phyloP scores from a whole-genome alignment of 2,329 filamentous ascomycete species.

The Colletotrichum sp. region DNA sequence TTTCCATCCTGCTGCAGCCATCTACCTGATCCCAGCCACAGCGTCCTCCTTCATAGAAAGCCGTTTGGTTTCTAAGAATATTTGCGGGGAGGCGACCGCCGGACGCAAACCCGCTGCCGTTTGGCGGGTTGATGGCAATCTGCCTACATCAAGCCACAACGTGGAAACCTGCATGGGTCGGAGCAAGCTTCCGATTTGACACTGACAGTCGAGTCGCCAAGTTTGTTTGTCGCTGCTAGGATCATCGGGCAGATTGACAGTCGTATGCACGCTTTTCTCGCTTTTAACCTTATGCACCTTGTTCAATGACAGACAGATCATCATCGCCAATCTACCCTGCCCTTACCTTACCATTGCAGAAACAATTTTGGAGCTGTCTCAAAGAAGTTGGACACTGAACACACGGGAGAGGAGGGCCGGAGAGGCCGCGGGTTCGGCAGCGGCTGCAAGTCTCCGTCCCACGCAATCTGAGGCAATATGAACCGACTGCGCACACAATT shows the following conservation, averaged over 20 bases:
- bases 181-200: neutral
- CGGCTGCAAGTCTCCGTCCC: slow-evolving; percentile 10
- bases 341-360: neutral
- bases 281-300: neutral
- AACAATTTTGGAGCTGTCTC: neutral
- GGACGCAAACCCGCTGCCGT: neutral
- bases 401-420: neutral
- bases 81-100: neutral
- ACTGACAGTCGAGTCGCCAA: neutral
- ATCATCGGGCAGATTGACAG: neutral
- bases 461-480: neutral
- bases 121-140: neutral
- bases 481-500: neutral
- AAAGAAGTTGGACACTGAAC: neutral
- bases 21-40: neutral
- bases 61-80: neutral
- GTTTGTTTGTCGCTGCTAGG: neutral
- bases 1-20: neutral
- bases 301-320: neutral
- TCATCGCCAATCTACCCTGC: neutral
- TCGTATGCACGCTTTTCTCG: neutral
- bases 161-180: neutral
- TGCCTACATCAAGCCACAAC: neutral
- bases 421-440: neutral
- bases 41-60: neutral